Evolutionary conservation across 331 rosid genomes (phyloP).

Genomic region (Malus hybrid): DNA sequence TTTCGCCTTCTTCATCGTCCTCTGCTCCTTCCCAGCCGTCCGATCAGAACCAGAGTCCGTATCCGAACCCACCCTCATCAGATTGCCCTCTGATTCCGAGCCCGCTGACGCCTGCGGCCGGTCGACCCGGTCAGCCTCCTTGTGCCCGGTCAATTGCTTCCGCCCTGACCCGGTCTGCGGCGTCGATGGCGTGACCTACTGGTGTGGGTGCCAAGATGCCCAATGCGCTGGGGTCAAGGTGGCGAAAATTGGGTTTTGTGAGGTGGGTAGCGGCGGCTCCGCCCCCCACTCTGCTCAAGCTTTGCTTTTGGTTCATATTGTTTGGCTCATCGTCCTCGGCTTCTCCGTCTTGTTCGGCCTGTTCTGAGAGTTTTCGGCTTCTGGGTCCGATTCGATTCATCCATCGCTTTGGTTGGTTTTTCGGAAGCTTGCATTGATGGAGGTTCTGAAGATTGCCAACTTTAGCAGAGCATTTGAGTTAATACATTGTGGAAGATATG

Average conservation of each 20-base stretch:
- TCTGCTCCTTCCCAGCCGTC: constrained; percentile 17
- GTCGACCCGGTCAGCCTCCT: neutral
- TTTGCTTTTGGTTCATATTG: constrained; percentile 67
- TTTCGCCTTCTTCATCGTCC: constrained; percentile 17
- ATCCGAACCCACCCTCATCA: constrained; percentile 13
- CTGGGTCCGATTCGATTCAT: neutral
- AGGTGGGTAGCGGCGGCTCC: constrained; percentile 70
- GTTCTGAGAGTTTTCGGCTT: constrained; percentile 26
- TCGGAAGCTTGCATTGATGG: neutral
- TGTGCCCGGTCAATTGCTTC: constrained; percentile 77
- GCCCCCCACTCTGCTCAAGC: constrained; percentile 78
- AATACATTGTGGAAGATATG: neutral
- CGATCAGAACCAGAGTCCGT: constrained; percentile 14
- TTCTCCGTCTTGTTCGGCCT: constrained; percentile 73
- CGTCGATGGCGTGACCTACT: constrained; percentile 77
- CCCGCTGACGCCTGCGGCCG: constrained; percentile 28
- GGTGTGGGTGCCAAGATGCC: constrained; percentile 96
- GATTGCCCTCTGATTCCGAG: constrained; percentile 37
- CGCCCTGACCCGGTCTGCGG: constrained; percentile 93
- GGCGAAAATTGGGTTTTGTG: constrained; percentile 69
- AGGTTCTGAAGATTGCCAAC: neutral
- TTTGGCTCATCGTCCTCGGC: constrained; percentile 77
- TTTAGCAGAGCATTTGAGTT: neutral
- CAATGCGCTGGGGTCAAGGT: constrained; percentile 61
- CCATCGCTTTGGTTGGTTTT: neutral